Percentiles rank a stretch among this genome's conserved stretches.
phyloP scores from a whole-genome alignment of 768 basidiomycete genomes.

The Suillus alpinus region DNA sequence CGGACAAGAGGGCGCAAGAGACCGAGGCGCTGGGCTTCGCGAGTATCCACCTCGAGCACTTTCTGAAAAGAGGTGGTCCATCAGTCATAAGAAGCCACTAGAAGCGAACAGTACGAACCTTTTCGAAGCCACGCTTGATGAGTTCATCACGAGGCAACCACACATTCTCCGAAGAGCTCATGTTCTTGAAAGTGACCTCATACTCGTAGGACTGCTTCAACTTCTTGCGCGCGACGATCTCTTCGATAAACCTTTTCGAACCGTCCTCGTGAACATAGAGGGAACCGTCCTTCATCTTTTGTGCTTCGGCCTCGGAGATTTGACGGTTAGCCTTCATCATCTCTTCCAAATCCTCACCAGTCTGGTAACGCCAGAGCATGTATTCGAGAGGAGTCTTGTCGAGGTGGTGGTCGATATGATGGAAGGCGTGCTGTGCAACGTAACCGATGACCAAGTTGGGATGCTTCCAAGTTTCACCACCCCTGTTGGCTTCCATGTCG shows the following conservation, averaged over 20 bases:
- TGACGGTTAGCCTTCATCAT: conserved; percentile 87
- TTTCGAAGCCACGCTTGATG: conserved; percentile 97
- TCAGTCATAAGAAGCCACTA: neutral
- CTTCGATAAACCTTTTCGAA: conserved; percentile 92
- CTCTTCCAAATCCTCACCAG: conserved; percentile 97
- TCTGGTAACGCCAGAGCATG: conserved; percentile 99
- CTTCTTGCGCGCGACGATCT: conserved; percentile 90
- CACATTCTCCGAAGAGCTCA: conserved; percentile 97
- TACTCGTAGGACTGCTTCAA: conserved; percentile 99
- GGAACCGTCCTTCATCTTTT: conserved; percentile 97
- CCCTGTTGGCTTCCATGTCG: conserved; percentile 94
- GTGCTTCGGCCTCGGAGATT: conserved; percentile 81
- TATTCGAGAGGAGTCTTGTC: conserved; percentile 99
- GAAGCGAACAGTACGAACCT: conserved; percentile 40
- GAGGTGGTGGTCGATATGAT: conserved; percentile 97
- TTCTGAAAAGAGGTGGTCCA: conserved; percentile 47
- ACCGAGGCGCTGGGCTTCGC: conserved; percentile 95
- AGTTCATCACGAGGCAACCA: conserved; percentile 97
- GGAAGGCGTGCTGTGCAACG: conserved; percentile 99
- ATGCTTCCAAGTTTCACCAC: conserved; percentile 98
- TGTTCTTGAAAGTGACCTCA: conserved; percentile 92
- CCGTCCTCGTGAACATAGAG: conserved; percentile 79
- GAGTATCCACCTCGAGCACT: conserved; percentile 95
- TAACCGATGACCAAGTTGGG: conserved; percentile 99
- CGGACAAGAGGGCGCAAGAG: conserved; percentile 95